Conservation (phyloP, 345 rosid species). For the Eucalyptus decipiens region DNA sequence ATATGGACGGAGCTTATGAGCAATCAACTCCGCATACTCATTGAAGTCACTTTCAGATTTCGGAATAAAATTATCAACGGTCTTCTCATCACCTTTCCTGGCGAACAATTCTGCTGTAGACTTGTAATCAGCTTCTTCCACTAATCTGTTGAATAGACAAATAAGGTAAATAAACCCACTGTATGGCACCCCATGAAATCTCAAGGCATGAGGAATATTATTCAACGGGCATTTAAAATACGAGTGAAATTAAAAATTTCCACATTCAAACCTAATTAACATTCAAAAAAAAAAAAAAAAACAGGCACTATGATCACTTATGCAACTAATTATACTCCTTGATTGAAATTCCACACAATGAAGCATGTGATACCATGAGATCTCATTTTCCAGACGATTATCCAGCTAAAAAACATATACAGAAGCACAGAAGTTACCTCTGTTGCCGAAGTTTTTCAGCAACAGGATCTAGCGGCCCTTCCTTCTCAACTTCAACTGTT, state of each 20-base stretch:
- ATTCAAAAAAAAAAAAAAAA: too few relatives aligned
- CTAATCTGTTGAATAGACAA: constrained; percentile 34
- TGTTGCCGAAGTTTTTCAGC: constrained; percentile 41
- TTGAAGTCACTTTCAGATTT: constrained; percentile 84
- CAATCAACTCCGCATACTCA: constrained; percentile 88
- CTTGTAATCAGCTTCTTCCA: constrained; percentile 86
- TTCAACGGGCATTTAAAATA: not conserved
- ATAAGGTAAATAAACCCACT: not conserved
- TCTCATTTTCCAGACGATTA: not conserved
- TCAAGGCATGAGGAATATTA: not conserved
- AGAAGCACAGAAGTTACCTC: constrained; percentile 6
- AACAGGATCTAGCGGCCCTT: constrained; percentile 25
- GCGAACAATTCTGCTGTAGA: constrained; percentile 68
- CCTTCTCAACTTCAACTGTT: constrained; percentile 9
- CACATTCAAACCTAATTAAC: not conserved
- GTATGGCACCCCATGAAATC: not conserved
- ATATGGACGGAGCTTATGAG: constrained; percentile 52
- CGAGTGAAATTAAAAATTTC: not conserved
- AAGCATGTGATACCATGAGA: not conserved
- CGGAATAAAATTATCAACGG: constrained; percentile 67
- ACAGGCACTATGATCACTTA: not conserved
- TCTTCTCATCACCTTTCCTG: constrained; percentile 45
- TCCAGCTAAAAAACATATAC: not conserved
- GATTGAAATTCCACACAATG: not conserved
- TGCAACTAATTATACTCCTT: not conserved